Percentiles rank a stretch among this genome's conserved stretches.
phyloP scores from a whole-genome alignment of 805 yeast species.

The Wickerhamomyces pijperi region DNA sequence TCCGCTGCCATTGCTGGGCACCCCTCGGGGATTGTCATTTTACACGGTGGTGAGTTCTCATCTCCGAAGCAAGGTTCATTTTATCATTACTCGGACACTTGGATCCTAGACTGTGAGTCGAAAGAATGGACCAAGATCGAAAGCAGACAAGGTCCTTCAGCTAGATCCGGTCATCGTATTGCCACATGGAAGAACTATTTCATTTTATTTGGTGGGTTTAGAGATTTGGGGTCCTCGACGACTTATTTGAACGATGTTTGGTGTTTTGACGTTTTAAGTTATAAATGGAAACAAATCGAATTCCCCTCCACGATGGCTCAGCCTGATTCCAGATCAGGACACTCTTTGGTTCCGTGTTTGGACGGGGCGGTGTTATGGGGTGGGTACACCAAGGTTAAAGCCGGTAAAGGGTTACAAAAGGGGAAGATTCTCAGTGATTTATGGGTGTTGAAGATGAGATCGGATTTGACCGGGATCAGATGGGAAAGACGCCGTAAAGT shows the following conservation, averaged over 20 bases:
- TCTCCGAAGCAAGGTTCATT: conserved; percentile 93
- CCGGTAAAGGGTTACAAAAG: conserved; percentile 76
- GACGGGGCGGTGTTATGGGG: conserved; percentile 88
- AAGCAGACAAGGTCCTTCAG: conserved; percentile 60
- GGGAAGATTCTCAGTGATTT: conserved; percentile 83
- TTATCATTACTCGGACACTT: conserved; percentile 92
- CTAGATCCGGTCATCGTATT: conserved; percentile 89
- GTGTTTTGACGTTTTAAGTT: conserved; percentile 82
- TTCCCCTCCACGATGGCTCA: conserved; percentile 94
- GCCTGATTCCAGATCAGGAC: conserved; percentile 94
- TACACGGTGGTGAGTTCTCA: conserved; percentile 96
- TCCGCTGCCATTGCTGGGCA: conserved; percentile 92
- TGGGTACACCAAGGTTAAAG: conserved; percentile 89
- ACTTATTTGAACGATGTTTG: conserved; percentile 80
- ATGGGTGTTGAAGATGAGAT: conserved; percentile 81
- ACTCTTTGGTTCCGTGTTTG: conserved; percentile 64
- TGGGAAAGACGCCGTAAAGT: conserved; percentile 89
- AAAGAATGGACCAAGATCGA: conserved; percentile 91
- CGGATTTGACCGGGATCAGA: conserved; percentile 58
- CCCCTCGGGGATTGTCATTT: conserved; percentile 73
- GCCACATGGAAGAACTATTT: conserved; percentile 86
- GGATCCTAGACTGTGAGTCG: conserved; percentile 77
- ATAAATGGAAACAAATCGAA: conserved; percentile 85
- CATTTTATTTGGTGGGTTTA: conserved; percentile 81
- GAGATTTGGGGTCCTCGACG: conserved; percentile 78